These are phyloP conservation scores for Coprinopsis strossmayeri DNA, from an alignment of 768 basidiomycete species.

Conservation along the genomic window DNA sequence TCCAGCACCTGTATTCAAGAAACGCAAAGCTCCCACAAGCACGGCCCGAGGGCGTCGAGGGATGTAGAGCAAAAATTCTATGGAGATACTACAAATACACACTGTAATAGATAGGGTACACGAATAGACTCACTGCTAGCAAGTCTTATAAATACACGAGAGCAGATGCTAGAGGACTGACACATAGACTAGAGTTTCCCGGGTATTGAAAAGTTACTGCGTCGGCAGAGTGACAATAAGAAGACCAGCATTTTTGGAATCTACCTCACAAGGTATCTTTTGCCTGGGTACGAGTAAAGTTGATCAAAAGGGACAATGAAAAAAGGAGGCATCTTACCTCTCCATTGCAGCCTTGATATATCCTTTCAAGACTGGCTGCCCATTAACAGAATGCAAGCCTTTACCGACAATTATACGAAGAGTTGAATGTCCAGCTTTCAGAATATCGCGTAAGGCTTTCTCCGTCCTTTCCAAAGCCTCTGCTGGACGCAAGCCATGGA, in stretches of 20 bases:
- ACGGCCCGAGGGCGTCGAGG: conserved; percentile 23
- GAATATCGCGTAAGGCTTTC: conserved; percentile 32
- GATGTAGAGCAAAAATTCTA: conserved; percentile 1
- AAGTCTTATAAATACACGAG: neutral
- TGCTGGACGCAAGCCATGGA: conserved; percentile 40
- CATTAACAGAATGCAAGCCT: conserved; percentile 70
- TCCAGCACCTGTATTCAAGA: conserved; percentile 24
- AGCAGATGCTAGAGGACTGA: too few species aligned
- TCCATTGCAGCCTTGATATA: conserved; percentile 72
- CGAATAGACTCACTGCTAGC: too few species aligned
- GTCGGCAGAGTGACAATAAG: conserved; percentile 41
- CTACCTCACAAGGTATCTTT: conserved; percentile 60
- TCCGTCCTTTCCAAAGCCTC: conserved; percentile 43
- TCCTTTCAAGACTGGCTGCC: conserved; percentile 74
- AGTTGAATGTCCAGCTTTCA: conserved; percentile 23
- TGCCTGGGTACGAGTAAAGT: conserved; percentile 36
- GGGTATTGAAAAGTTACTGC: too few species aligned
- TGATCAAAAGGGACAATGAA: neutral
- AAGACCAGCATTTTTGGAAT: conserved; percentile 70
- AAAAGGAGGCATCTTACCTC: conserved; percentile 34
- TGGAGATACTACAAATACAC: conserved; percentile 7
- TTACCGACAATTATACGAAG: conserved; percentile 58
- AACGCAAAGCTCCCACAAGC: conserved; percentile 23
- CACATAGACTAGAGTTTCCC: too few species aligned
- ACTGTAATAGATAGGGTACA: too few species aligned